Base-by-base conservation (phyloP, 805 yeast species). In the Yueomyces sp. region DNA sequence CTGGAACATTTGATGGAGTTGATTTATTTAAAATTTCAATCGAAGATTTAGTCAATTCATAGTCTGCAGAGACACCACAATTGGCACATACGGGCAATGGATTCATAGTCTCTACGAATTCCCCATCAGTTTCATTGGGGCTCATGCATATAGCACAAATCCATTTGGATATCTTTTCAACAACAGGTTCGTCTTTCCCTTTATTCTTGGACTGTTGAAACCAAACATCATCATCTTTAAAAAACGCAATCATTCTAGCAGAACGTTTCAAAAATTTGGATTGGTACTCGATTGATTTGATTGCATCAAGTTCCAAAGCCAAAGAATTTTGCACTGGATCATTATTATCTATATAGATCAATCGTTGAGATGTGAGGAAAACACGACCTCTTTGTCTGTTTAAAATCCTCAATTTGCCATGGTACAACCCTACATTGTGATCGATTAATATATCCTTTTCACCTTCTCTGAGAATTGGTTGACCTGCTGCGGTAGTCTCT, bases 61-160 rank as follows among this genome's bases (percentile, higher is more conserved):
- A 54, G 9, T 63, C 57, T 1, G 75, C 69, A 36, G 61, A 61
- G 19, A 82, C 73, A 5, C 90, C 90, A 61, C 90, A 82, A 26
- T 74, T 75, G 30, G 55, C 54, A 57, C 90, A 82, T 1, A 55
- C 51, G 0, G 81, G 79, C 2, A 66, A 48, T 6, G 54, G 56
- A 7, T 55, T 50, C 1, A 49, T 41, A 11, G 37, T 36, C 32
- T 43, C 31, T 2, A 46, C 39, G 7, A 55, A 28, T 41, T 40
- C 39, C 47, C 57, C 53, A 37, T 59, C 57, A 26, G 60, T 56
- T 11, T 58, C 59, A 6, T 57, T 50, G 5, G 59, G 56, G 3
- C 73, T 50, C 8, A 57, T 60, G 60, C 98, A 90, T 3, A 92
- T 88, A n/a, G 82, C 81, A 59, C 98, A 90, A 1, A 73, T 71